Evolutionary conservation across 768 basidiomycete genomes (phyloP).

Genomic region (Lactarius indigo): DNA sequence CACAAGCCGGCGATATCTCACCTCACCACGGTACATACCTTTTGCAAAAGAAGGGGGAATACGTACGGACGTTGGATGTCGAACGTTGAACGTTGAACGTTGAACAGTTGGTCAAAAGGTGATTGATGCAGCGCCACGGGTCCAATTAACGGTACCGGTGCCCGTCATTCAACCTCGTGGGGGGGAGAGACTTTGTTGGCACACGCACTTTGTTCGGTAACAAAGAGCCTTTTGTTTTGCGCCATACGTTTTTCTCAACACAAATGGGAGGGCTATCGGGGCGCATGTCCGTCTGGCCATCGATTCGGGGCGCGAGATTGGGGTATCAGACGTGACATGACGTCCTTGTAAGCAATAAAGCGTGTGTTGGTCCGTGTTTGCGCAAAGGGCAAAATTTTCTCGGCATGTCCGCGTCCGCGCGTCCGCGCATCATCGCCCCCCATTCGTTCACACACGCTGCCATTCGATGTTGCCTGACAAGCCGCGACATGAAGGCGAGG

Average conservation of each 20-base stretch:
- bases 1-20: background rate
- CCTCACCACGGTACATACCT: background rate
- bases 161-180: background rate
- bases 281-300: background rate
- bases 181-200: background rate
- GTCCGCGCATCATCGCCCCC: background rate
- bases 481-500: conserved; percentile 1
- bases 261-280: background rate
- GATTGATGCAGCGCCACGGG: background rate
- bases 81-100: background rate
- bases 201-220: background rate
- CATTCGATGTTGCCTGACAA: background rate
- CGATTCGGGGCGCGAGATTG: conserved; percentile 3
- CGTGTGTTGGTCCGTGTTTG: background rate
- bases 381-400: background rate
- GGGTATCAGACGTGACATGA: background rate
- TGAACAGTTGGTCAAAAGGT: background rate
- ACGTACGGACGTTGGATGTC: background rate
- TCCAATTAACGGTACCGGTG: background rate
- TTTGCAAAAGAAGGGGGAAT: background rate
- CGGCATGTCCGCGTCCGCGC: background rate
- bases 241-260: background rate
- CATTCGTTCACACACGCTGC: background rate
- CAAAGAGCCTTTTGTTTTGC: background rate
- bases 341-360: background rate